Evolutionary conservation across 1,284 basidiomycete species (phyloP), one percentile per base, ranked within the genome.

Genomic region (Termitomyces sp.): DNA sequence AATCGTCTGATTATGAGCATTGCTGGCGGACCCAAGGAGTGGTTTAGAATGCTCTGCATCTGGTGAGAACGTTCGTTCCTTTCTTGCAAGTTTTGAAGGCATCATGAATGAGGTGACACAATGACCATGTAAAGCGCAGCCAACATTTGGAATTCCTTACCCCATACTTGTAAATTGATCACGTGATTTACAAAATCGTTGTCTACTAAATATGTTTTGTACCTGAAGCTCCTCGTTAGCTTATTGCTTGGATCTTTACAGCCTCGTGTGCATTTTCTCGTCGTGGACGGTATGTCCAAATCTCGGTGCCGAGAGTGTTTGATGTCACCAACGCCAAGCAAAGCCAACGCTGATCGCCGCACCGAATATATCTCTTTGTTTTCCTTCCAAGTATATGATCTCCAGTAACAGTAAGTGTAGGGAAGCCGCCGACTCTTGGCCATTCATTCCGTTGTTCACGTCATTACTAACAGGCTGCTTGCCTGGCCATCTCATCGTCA

Each of bases 11-110:
- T 69, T 63, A 45, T 58, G 46, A 47, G 41, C 33, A 46, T 63
- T 54, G 30, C 61, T 62, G 31, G 57, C 56, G 30, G 69, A 66
- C 44, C 70, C 68, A 34, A 88, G 78, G 30, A 88, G 71, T 3
- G 85, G 85, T 60, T 82, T 75, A 38, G 71, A 70, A 51, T 72
- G 77, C 58, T 81, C 80, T 19, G 69, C 70, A 42, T 79, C 72
- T 30, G 56, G 60, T 48, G 62, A 53, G 33, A 62, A 54, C 52
- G 60, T 63, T 40, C 65, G 65, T 48, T 71, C 68, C 60, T 63
- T 70, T 60, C 61, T 61, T 26, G 54, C 59, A 46, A 64, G 65
- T 64, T 71, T 70, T 19, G 66, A 62, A 60, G 77, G 76, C 78
- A 80, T 79, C 46, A 61, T 53, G 51, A 58, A 53, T 24, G 43